Conservation (phyloP, 306 rosid genomes). For the Bauhinia variegata region DNA sequence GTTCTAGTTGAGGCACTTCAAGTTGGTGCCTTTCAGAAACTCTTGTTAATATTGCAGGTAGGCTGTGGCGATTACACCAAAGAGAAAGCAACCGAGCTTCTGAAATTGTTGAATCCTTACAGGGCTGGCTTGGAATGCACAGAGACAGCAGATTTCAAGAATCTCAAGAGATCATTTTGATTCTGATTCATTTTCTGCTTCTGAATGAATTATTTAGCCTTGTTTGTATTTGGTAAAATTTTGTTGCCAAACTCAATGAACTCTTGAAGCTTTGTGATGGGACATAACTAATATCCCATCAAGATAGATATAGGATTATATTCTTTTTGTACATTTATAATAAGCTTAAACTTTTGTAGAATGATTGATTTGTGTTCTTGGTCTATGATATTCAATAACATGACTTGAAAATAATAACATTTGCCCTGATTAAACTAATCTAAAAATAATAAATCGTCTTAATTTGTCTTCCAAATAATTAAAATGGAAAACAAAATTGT, state of each 20-base stretch:
- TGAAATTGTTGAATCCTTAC: constrained; percentile 70
- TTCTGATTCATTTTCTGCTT: background rate
- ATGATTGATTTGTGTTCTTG: constrained; percentile 1
- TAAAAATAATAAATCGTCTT: too few relatives aligned
- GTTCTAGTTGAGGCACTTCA: constrained; percentile 67
- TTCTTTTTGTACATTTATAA: constrained; percentile 39
- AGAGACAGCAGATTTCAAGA: constrained; percentile 69
- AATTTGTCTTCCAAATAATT: too few relatives aligned
- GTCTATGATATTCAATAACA: background rate
- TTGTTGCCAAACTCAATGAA: constrained; percentile 20
- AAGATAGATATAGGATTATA: constrained; percentile 14
- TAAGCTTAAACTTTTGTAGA: constrained; percentile 18
- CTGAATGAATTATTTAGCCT: background rate
- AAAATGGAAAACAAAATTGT: too few relatives aligned
- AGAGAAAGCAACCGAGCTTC: constrained; percentile 66
- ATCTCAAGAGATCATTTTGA: constrained; percentile 63
- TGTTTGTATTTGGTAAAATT: background rate
- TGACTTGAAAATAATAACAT: background rate
- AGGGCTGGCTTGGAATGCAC: constrained; percentile 70
- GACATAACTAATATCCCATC: background rate
- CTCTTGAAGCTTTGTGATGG: constrained; percentile 7
- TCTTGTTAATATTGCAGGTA: constrained; percentile 66
- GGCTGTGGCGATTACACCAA: constrained; percentile 63
- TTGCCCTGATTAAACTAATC: too few relatives aligned
- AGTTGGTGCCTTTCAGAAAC: constrained; percentile 80